Base-by-base conservation (phyloP, 2,329 filamentous ascomycete genomes). In the Ophiognomonia clavigignenti-juglandacearum region DNA sequence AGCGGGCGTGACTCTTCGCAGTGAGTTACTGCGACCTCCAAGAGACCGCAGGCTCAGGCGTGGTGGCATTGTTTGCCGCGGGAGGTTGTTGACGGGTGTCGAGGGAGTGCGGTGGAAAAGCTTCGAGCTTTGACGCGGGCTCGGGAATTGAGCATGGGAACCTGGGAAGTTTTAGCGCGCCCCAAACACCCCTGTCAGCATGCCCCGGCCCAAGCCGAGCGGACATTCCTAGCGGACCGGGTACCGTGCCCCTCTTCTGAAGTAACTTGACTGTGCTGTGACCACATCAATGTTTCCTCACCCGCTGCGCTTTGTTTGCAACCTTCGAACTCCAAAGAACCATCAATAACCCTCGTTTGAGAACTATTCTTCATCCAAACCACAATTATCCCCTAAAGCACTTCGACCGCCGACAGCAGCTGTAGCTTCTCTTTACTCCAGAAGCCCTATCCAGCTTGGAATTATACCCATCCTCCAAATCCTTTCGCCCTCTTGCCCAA, bases 41-140 rank as follows among this genome's bases (percentile, higher is more conserved):
- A 53, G 55, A 48, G 54, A 51, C 45, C 56, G 51, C 50, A 62
- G 48, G 46, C 57, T 56, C 45, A 63, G 51, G 54, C 59, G 57
- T 52, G 59, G 58, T 49, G 61, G 54, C 64, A 65, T 66, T 48
- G 51, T 44, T 47, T 42, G 46, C 39, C 46, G 42, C 32, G 22
- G 29, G 14, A 20, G 13, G 14, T 26, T 26, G 24, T 26, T n/a
- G n/a, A n/a, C n/a, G n/a, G n/a, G n/a, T n/a, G n/a, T n/a, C n/a
- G n/a, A n/a, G n/a, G n/a, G n/a, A n/a, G n/a, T n/a, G n/a, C n/a
- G n/a, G n/a, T n/a, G n/a, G n/a, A n/a, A n/a, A n/a, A n/a, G n/a
- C n/a, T n/a, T n/a, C n/a, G 43, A 10, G 16, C 19, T 11, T 42
- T 22, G 34, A 22, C 18, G n/a, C 11, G 31, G 27, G 7, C 26